Evolutionary conservation across 768 basidiomycete genomes (phyloP), one percentile per base, ranked within the genome.

Genomic region (Russula lepida): DNA sequence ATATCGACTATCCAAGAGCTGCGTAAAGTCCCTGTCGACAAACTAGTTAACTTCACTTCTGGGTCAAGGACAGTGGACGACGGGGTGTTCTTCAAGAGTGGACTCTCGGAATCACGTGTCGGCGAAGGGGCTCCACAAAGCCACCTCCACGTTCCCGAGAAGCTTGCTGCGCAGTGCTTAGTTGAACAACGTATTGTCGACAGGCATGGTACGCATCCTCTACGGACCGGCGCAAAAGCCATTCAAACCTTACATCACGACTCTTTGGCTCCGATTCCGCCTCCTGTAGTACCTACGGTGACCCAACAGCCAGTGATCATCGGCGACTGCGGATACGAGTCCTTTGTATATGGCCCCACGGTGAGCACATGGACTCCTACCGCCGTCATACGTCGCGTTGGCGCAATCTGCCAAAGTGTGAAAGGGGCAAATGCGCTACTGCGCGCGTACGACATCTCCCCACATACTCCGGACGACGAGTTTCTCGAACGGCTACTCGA

Each of bases 321-420:
- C 52, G 89, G 89, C 7, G 89, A 91, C 70, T 83, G 81, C 51
- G 77, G 79, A 25, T 80, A 76, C 60, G 85, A 89, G 64, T 82
- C 85, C 12, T 76, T 83, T 52, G 76, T 83, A 11, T 88, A 86
- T 86, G 78, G 82, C 0, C 67, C 74, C 3, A 75, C 83, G 15
- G 79, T 80, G 2, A 85, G 83, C 6, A 70, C 78, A 6, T 91
- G 89, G 89, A 81, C 80, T 0, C 74, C 84, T 0, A 66, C 79
- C 0, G 82, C 79, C 41, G 83, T 84, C 59, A 80, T 83, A 41
- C 82, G 86, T 52, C 78, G 88, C 32, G 74, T 89, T 61, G 86
- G 86, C 50, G 89, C 89, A 4, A 78, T 89, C 39, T 88, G 85
- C 66, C 87, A 88, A 69, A 85, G 83, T 19, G 74, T 89, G 49